Evolutionary conservation across 2,329 filamentous ascomycete genomes (phyloP), one percentile per base, ranked within the genome.

Genomic region (Xylariaceae sp.): DNA sequence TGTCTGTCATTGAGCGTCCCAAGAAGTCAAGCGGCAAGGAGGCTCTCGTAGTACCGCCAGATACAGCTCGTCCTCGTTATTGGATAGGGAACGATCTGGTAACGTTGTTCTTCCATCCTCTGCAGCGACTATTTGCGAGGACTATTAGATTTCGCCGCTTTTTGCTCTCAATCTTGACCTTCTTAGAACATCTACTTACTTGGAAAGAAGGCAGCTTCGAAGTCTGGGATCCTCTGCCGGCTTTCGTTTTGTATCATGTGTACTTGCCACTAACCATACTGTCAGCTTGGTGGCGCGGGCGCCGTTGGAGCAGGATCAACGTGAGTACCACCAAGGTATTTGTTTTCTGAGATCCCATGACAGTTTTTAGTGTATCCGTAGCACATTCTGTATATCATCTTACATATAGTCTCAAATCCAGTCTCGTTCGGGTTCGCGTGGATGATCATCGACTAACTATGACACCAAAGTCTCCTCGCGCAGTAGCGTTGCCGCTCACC

Each of bases 61-160:
- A 30, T 2, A 59, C 60, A 47, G 59, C 70, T 57, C 64, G 57
- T 48, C 65, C 67, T 10, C 75, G 78, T 62, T 88, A 88, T 71
- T 90, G 87, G 87, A 69, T 86, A n/a, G 84, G 82, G 0, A 85
- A 90, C 63, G 87, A 90, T 58, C 56, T 89, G 0, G 74, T 86
- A 1, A 75, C 78, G 1, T 72, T 79, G 1, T 68, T 86, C 0
- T 42, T 86, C 0, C 70, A 79, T 0, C 83, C 66, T 3, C 9
- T 81, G 0, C 61, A 82, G 0, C 64, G 78, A 0, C 55, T 64
- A 2, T 47, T 74, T 0, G 58, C 67, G 1, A 68, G 73, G 1
- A 64, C 68, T 0, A 61, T 65, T 1, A 44, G 54, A 4, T 13
- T 69, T 0, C 37, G 58, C 0, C 60, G 73, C 0, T 35, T 74